phyloP scores from a whole-genome alignment of 2,329 filamentous ascomycete species.

The Phaeophleospora eucalypticola region DNA sequence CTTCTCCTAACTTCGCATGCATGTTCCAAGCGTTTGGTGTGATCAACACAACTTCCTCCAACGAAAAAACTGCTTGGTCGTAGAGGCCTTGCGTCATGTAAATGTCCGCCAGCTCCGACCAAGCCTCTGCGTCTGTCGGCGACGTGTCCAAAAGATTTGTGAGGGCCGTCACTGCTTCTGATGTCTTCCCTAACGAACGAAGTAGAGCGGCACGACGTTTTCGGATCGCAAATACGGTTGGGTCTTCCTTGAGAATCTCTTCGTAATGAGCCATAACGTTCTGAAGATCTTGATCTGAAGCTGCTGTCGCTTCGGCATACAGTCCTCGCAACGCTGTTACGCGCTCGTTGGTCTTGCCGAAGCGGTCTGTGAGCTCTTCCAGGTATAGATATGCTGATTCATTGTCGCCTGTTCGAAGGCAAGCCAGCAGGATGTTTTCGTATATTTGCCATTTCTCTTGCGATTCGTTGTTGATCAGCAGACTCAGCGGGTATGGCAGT shows the following conservation, averaged over 20 bases:
- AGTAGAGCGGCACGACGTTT: constrained; percentile 82
- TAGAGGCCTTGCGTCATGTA: constrained; percentile 77
- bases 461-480: constrained; percentile 58
- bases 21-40: constrained; percentile 96
- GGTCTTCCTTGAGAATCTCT: constrained; percentile 65
- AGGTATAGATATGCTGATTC: constrained; percentile 71
- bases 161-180: constrained; percentile 71
- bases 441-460: constrained; percentile 79
- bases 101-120: constrained; percentile 85
- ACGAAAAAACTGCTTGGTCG: constrained; percentile 76
- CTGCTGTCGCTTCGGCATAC: constrained; percentile 76
- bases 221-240: constrained; percentile 76
- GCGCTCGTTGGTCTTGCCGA: constrained; percentile 79
- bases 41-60: constrained; percentile 86
- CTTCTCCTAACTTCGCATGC: constrained; percentile 80
- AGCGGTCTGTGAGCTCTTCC: constrained; percentile 70
- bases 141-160: constrained; percentile 73
- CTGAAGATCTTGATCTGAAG: constrained; percentile 61
- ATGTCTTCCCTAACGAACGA: constrained; percentile 63
- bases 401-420: constrained; percentile 79
- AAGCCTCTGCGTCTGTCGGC: constrained; percentile 87
- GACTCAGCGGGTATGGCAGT: constrained; percentile 49
- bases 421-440: constrained; percentile 82
- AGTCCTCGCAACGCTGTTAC: constrained; percentile 79
- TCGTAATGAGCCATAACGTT: constrained; percentile 74